These are phyloP conservation scores for Blastocrithidia nonstop DNA, from an alignment of 208 protist species.

Conservation along the genomic window DNA sequence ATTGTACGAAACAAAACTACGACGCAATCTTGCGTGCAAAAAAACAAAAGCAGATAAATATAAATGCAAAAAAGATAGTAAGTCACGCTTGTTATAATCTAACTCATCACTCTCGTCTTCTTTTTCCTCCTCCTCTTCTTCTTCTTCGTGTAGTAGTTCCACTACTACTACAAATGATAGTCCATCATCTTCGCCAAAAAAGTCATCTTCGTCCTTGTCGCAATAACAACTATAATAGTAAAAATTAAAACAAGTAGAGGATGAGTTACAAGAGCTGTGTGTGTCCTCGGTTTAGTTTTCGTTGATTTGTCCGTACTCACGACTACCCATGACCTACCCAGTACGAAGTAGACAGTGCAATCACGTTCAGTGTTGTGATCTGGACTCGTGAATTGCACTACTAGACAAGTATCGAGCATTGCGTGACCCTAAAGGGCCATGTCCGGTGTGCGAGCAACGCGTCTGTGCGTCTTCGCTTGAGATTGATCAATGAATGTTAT, in stretches of 20 bases:
- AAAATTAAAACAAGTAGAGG: background rate
- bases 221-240: background rate
- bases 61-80: no score
- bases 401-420: conserved; percentile 58
- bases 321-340: conserved; percentile 32
- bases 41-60: no score
- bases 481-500: conserved; percentile 70
- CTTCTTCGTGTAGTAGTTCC: no score
- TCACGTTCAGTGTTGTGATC: conserved; percentile 83
- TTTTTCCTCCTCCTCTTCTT: no score
- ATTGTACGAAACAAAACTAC: no score
- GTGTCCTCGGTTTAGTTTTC: conserved; percentile 81
- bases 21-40: no score
- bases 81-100: no score
- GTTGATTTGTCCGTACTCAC: conserved; percentile 73
- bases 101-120: no score
- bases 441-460: conserved; percentile 69
- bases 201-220: no score
- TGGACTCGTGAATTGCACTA: conserved; percentile 77
- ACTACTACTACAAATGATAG: no score
- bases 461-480: conserved; percentile 62
- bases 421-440: conserved; percentile 72
- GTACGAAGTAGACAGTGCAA: conserved; percentile 63
- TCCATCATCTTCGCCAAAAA: no score
- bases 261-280: conserved; percentile 14